Base-by-base conservation (phyloP, 2,329 filamentous ascomycete species). In the Paecilomyces fulvus region DNA sequence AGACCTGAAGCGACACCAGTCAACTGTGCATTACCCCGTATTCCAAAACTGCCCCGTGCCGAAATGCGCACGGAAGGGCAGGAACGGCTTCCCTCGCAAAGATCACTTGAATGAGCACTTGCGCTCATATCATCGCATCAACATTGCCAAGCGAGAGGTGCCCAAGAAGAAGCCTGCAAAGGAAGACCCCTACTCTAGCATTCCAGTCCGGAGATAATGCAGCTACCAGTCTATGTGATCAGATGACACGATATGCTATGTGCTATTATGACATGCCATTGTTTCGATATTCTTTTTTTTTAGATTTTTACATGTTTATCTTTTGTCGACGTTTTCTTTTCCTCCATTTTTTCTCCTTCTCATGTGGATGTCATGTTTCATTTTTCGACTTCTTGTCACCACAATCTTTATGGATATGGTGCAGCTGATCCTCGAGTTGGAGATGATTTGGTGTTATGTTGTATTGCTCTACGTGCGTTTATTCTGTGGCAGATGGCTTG, bases 101-200 rank as follows among this genome's bases (percentile, higher is more conserved):
- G 83, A 85, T 62, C 82, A 85, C 63, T 70, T 83, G 46, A 74
- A 74, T 43, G 83, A 84, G 63, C 83, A 85, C 65, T 65, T 80
- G 54, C 71, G 82, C 54, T 79, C 79, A 49, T 82, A 78, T 58
- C 83, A 85, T 63, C 75, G 78, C 55, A 66, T 76, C 50, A 72
- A 79, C 31, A 65, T 78, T 17, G 72, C 73, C 2, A 75, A 76
- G 64, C 72, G 73, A 1, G 61, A 65, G 12, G 62, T 65, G 12
- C 64, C 67, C 55, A 71, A 70, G 63, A 65, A 67, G 9, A 64
- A 53, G 21, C n/a, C 7, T 28, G 21, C 43, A 17, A 43, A 43
- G 37, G 37, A 43, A 17, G 37, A 43, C n/a, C 9, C 37, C 14
- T 43, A 17, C 14, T 43, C 37, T 7, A 8, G 12, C 8, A 43